Evolutionary conservation across 2,329 filamentous ascomycete species (phyloP).

Genomic region (Escovopsis sp.): DNA sequence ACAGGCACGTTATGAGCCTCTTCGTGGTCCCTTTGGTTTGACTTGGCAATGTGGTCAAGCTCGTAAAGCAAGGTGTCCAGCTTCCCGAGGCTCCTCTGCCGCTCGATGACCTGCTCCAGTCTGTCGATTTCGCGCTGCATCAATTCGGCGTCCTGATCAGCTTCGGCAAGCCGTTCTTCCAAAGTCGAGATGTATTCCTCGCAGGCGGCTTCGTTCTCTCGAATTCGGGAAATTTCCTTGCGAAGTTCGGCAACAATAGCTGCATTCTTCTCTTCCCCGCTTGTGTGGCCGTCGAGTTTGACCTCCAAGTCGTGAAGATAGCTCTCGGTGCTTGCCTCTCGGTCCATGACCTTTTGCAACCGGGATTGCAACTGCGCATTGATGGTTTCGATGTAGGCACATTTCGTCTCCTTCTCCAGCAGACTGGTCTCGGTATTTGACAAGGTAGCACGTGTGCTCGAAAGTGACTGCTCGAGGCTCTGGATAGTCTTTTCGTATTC

Average conservation of each 20-base stretch:
- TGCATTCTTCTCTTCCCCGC: conserved; percentile 83
- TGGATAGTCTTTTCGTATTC: conserved; percentile 99
- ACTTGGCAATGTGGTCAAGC: conserved; percentile 61
- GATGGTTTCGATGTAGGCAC: conserved; percentile 83
- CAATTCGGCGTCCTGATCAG: conserved; percentile 86
- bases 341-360: conserved; percentile 83
- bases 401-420: conserved; percentile 85
- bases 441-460: conserved; percentile 70
- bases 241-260: conserved; percentile 73
- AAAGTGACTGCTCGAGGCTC: conserved; percentile 76
- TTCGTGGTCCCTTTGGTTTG: conserved; percentile 22
- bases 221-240: conserved; percentile 74
- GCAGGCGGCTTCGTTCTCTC: conserved; percentile 77
- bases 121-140: conserved; percentile 96
- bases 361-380: conserved; percentile 79
- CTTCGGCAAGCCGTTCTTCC: conserved; percentile 86
- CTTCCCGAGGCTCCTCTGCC: conserved; percentile 87
- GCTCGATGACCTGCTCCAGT: conserved; percentile 86
- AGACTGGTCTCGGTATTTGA: conserved; percentile 73
- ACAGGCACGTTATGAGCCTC: conserved; percentile 24
- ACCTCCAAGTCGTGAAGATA: conserved; percentile 86
- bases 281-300: conserved; percentile 79
- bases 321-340: conserved; percentile 78
- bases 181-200: conserved; percentile 97
- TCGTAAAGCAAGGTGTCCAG: conserved; percentile 86